Evolutionary conservation across 2,329 filamentous ascomycete species (phyloP).

Genomic region (Microsporum audouinii): DNA sequence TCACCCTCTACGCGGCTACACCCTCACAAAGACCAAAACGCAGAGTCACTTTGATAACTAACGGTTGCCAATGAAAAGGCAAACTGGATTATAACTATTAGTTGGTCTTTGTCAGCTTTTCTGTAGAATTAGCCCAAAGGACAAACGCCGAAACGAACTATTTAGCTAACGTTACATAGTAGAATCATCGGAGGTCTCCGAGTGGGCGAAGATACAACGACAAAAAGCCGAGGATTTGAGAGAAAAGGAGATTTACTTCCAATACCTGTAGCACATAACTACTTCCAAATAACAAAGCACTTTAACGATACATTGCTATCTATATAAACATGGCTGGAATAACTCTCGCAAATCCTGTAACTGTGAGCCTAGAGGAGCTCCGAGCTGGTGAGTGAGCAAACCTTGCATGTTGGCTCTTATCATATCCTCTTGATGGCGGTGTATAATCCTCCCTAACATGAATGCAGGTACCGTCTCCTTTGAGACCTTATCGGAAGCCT

Average conservation of each 20-base stretch:
- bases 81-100: too few relatives aligned
- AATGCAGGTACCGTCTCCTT: constrained; percentile 30
- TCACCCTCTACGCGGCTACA: too few relatives aligned
- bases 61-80: too few relatives aligned
- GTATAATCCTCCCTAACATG: background rate
- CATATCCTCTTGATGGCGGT: background rate
- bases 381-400: constrained; percentile 29
- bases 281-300: background rate
- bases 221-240: background rate
- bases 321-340: background rate
- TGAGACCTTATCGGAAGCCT: constrained; percentile 50
- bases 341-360: constrained; percentile 29
- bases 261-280: background rate
- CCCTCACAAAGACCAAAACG: too few relatives aligned
- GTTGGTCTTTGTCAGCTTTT: background rate
- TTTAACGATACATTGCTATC: background rate
- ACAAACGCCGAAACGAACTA: background rate
- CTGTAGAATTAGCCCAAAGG: background rate
- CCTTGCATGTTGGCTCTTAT: background rate
- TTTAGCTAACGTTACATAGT: background rate
- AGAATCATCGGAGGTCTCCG: background rate
- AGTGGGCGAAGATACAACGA: background rate
- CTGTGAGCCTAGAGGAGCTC: constrained; percentile 39
- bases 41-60: too few relatives aligned
- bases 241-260: background rate